Percentiles rank a stretch among this genome's conserved stretches.
These are phyloP conservation scores for Fomitopsis serialis DNA, from an alignment of 768 basidiomycete genomes.

Conservation along the genomic window DNA sequence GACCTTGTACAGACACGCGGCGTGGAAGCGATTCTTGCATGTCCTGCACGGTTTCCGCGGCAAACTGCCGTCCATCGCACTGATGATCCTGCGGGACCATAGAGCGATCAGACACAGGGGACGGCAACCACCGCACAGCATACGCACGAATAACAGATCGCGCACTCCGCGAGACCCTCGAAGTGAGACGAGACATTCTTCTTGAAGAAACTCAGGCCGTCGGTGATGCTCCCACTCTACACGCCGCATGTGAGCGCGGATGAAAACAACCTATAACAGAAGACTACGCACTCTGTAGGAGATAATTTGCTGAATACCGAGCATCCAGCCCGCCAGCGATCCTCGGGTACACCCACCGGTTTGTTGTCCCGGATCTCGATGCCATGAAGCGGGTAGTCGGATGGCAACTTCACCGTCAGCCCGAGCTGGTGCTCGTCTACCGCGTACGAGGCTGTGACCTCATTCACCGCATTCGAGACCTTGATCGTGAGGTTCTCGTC, in stretches of 20 bases:
- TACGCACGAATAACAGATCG: conserved; percentile 89
- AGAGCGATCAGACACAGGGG: neutral
- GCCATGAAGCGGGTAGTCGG: conserved; percentile 84
- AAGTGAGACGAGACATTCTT: conserved; percentile 92
- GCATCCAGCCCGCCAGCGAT: conserved; percentile 92
- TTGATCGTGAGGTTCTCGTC: conserved; percentile 82
- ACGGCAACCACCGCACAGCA: neutral
- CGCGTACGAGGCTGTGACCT: conserved; percentile 78
- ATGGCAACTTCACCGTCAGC: conserved; percentile 78
- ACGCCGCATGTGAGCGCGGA: neutral
- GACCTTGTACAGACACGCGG: conserved; percentile 87
- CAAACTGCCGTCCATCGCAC: conserved; percentile 79
- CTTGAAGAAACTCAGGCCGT: conserved; percentile 86
- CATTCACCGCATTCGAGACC: conserved; percentile 64
- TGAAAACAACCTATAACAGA: neutral
- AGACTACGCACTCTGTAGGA: conserved; percentile 67
- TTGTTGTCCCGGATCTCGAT: conserved; percentile 86
- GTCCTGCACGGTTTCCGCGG: conserved; percentile 91
- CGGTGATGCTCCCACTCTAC: conserved; percentile 86
- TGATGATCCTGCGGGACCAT: conserved; percentile 64
- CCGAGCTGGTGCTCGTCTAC: conserved; percentile 95
- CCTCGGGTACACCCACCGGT: conserved; percentile 83
- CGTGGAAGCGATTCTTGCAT: conserved; percentile 92
- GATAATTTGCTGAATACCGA: conserved; percentile 87
- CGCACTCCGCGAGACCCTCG: conserved; percentile 93